Conservation (phyloP, 495 filamentous ascomycete genomes). For the Staphylotrichum longicolle region DNA sequence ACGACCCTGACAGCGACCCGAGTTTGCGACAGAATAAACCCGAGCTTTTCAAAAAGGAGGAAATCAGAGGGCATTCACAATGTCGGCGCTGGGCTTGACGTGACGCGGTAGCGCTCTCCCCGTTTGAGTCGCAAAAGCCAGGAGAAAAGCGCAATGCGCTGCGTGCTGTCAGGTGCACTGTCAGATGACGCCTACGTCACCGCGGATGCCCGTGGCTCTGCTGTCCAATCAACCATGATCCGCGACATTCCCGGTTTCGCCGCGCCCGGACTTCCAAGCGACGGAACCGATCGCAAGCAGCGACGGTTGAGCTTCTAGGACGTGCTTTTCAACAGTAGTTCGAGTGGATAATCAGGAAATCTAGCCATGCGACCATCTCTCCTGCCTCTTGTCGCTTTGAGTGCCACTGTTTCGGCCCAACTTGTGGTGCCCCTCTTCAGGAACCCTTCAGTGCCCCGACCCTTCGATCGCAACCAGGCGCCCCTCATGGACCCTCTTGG, state of each 20-base stretch:
- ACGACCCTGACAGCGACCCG: too few relatives aligned
- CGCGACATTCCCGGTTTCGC: conserved; percentile 3
- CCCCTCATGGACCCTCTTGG: conserved; percentile 39
- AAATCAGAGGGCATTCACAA: too few relatives aligned
- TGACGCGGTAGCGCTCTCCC: too few relatives aligned
- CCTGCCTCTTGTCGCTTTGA: conserved; percentile 20
- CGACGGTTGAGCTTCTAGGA: neutral
- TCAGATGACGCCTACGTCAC: conserved; percentile 27
- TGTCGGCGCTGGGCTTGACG: too few relatives aligned
- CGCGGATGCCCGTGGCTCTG: neutral
- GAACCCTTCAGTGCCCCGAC: conserved; percentile 5
- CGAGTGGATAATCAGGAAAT: neutral
- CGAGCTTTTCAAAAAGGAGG: too few relatives aligned
- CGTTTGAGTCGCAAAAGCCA: too few relatives aligned
- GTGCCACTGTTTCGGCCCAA: conserved; percentile 31
- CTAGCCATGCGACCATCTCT: conserved; percentile 22
- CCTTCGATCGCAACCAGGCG: conserved; percentile 29
- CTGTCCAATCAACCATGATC: conserved; percentile 7
- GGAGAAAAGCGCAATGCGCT: too few relatives aligned
- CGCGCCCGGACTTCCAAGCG: neutral
- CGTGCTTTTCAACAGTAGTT: too few relatives aligned
- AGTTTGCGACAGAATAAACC: too few relatives aligned
- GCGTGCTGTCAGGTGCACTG: conserved; percentile 8
- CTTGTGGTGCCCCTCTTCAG: conserved; percentile 30
- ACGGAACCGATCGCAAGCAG: neutral